A percentile compares a stretch with the other conserved stretches of the same genome.
Conservation (phyloP, 2,329 filamentous ascomycete genomes). For the Fusarium continuum region DNA sequence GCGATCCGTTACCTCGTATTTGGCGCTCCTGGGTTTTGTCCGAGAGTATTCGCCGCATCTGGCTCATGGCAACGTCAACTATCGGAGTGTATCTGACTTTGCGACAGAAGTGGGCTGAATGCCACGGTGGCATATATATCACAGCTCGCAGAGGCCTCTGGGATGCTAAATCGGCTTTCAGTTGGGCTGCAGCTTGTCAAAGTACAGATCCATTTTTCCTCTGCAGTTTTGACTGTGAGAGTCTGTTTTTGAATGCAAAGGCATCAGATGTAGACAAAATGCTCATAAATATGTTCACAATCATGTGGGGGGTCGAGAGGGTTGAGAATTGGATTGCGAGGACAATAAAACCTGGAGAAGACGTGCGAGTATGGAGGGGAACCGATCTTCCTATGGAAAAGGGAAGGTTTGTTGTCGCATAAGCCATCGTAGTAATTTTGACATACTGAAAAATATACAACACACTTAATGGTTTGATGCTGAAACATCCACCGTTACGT, state of each 20-base stretch:
- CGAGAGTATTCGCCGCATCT: slow-evolving; percentile 9
- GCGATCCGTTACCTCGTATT: not conserved
- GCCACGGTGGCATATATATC: slow-evolving; percentile 1
- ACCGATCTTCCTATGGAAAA: not conserved
- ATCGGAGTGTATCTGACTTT: slow-evolving; percentile 3
- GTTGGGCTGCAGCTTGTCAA: not conserved
- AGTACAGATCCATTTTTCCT: not conserved
- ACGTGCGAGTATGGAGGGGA: not conserved
- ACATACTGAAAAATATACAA: too few species aligned
- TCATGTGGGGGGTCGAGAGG: slow-evolving; percentile 18
- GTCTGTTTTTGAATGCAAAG: not conserved
- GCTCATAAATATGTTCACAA: slow-evolving; percentile 2
- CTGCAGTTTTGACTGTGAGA: slow-evolving; percentile 11
- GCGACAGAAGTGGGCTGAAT: slow-evolving; percentile 12
- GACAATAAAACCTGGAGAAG: not conserved
- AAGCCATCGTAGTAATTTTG: too few species aligned
- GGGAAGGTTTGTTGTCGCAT: not conserved
- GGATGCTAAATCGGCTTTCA: not conserved
- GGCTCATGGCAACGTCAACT: slow-evolving; percentile 2
- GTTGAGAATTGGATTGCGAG: slow-evolving; percentile 18
- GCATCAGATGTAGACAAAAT: not conserved
- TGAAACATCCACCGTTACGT: not conserved
- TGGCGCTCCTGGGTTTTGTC: slow-evolving; percentile 15
- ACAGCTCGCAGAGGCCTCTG: not conserved
- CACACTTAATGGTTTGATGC: fast-evolving